These are phyloP conservation scores for Coemansia interrupta DNA, from an alignment of 192 early-diverging fungal genomes.

Conservation along the genomic window DNA sequence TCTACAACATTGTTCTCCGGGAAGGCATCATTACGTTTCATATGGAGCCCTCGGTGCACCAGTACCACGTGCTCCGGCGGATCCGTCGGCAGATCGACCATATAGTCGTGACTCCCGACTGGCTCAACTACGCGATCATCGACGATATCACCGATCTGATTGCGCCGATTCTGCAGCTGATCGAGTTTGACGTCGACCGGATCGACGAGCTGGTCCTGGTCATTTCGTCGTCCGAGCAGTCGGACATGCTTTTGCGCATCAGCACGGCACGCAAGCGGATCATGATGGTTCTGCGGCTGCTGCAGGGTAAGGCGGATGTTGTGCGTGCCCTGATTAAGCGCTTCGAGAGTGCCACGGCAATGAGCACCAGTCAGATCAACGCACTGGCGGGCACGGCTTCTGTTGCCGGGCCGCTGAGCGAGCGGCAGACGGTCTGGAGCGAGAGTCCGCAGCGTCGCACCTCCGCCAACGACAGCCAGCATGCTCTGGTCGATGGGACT, in stretches of 20 bases:
- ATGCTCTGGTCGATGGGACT: conserved; percentile 3
- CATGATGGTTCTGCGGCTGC: conserved; percentile 64
- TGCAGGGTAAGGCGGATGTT: conserved; percentile 72
- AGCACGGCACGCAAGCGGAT: conserved; percentile 70
- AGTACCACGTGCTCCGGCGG: conserved; percentile 77
- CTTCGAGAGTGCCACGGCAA: conserved; percentile 49
- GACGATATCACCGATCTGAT: conserved; percentile 95
- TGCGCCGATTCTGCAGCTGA: conserved; percentile 75
- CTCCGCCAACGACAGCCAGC: not conserved
- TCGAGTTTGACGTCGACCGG: conserved; percentile 92
- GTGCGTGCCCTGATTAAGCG: conserved; percentile 73
- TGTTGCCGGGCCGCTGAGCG: not conserved
- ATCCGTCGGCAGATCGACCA: conserved; percentile 83
- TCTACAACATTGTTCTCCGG: conserved; percentile 66
- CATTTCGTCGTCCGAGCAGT: conserved; percentile 84
- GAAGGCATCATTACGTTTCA: conserved; percentile 84
- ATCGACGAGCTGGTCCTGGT: conserved; percentile 95
- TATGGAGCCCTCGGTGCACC: conserved; percentile 70
- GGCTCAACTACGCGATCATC: conserved; percentile 94
- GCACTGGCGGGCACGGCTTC: conserved; percentile 15
- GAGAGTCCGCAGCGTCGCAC: conserved; percentile 29
- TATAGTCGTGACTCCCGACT: conserved; percentile 85
- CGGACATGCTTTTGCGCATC: conserved; percentile 74
- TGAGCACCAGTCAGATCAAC: conserved; percentile 38
- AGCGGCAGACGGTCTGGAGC: conserved; percentile 1